Evolutionary conservation across 2,329 filamentous ascomycete species (phyloP).

Genomic region (Cyphellophora attinorum): DNA sequence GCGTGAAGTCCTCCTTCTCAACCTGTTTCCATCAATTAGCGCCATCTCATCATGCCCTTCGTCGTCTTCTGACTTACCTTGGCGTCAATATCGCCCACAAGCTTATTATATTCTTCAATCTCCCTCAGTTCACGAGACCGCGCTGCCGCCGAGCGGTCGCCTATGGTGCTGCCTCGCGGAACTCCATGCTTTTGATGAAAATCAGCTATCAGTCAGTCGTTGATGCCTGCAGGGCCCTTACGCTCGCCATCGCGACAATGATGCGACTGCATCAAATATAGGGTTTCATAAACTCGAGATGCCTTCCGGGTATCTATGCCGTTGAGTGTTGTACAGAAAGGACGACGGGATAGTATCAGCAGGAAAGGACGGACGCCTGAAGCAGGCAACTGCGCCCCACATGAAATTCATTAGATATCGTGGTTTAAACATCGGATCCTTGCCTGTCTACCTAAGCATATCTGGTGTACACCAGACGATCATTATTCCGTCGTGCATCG

Average conservation of each 20-base stretch:
- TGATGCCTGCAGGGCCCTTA: slow-evolving; percentile 5
- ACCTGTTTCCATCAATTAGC: slow-evolving; percentile 22
- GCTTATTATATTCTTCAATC: slow-evolving; percentile 63
- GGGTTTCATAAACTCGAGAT: too few relatives aligned
- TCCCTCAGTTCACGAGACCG: slow-evolving; percentile 62
- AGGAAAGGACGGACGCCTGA: too few relatives aligned
- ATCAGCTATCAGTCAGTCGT: slow-evolving; percentile 9
- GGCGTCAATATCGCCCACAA: slow-evolving; percentile 59
- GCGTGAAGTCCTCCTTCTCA: slow-evolving; percentile 27
- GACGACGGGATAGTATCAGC: too few relatives aligned
- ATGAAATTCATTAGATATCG: too few relatives aligned
- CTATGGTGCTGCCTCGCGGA: slow-evolving; percentile 53
- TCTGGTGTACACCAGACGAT: too few relatives aligned
- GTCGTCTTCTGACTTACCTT: slow-evolving; percentile 39
- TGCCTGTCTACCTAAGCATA: too few relatives aligned
- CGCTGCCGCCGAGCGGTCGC: slow-evolving; percentile 58
- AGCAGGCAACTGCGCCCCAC: too few relatives aligned
- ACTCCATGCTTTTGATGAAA: slow-evolving; percentile 62
- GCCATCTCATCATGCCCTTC: neutral
- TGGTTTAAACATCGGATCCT: too few relatives aligned
- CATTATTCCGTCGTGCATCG: too few relatives aligned
- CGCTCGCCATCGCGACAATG: slow-evolving; percentile 19
- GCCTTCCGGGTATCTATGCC: too few relatives aligned
- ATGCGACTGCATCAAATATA: too few relatives aligned
- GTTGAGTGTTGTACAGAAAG: too few relatives aligned